Base-by-base conservation (phyloP, 305 asterid species). In the Salvia sclarea region DNA sequence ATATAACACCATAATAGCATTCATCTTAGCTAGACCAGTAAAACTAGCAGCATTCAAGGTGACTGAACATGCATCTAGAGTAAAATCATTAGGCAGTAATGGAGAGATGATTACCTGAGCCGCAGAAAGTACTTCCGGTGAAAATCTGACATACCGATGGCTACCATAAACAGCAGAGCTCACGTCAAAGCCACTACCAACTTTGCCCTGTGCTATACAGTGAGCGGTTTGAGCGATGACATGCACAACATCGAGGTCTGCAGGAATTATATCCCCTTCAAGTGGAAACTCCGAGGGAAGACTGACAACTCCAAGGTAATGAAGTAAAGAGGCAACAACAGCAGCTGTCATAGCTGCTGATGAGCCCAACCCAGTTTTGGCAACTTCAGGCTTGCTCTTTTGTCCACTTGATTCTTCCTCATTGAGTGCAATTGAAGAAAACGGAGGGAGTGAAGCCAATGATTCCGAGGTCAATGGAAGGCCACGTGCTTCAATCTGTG, bases 271-370 rank as follows among this genome's bases (percentile, higher is more conserved):
- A 70, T 78, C 66, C 78, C 61, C 84, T 18, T 61, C 76, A 52
- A 53, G 54, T 74, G 74, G 78, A 72, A 66, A 67, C 65, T 65
- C 69, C 7, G 79, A 74, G 49, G 96, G 85, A 75, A 91, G 90
- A 64, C 78, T 78, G 82, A 86, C 97, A 70, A 91, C 83, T 72
- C 92, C 92, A 62, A 94, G 85, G 78, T 87, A 87, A 75, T 85
- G 88, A 75, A 91, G 96, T 77, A 94, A 81, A 64, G 96, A 82
- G 66, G 95, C 90, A 62, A 85, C 97, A 73, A 94, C 97, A 10
- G 99, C 96, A 75, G 97, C 87, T 72, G 97, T 94, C 99, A 94
- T 94, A 53, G 99, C 99, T 64, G 99, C 97, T 41, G 99, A 94
- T 8, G 98, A 91, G 65, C 98, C 98, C 84, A 94, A 78, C 62